Base-by-base conservation (phyloP, 768 basidiomycete species). In the Calvatia gigantea region DNA sequence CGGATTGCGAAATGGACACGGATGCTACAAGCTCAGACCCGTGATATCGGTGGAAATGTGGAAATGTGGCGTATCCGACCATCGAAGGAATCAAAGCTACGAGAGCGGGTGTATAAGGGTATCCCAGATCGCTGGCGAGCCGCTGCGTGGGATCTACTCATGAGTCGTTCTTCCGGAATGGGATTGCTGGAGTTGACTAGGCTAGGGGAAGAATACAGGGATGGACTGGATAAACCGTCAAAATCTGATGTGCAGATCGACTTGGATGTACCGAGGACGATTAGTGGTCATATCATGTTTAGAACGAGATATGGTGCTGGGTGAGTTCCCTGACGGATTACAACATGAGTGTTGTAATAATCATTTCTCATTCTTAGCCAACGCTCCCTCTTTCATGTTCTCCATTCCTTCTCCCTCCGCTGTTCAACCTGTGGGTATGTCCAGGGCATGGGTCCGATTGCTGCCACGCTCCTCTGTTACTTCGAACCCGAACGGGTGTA, bases 391-490 rank as follows among this genome's bases (percentile, higher is more conserved):
- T 98, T 98, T 71, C 94, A 93, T 67, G 93, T 97, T 55, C 78
- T 98, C 25, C 97, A 98, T 69, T 83, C 83, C 48, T 94, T 97
- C 67, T 95, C 94, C 1, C 77, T 95, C 17, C 76, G 78, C n/a
- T 98, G 96, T 70, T 69, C 75, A 15, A 75, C 80, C 9, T 98
- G 97, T 59, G 96, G 96, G 14, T 99, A 99, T 67, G 94, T 95
- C 37, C 97, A 99, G 73, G 97, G 97, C 58, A 99, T 99, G 97
- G 95, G 97, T 2, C 91, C 96, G 5, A 91, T 99, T 55, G 93
- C 96, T 0, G 91, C 95, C 1, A 98, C 94, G 1, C 78, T 99
- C 19, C 80, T 98, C 11, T 94, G 90, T 72, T 98, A 98, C 69
- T 88, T 94, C 67, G 87, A 88, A 60, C 93, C 97, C 6, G 91